phyloP scores from a whole-genome alignment of 2,329 filamentous ascomycete genomes.

The Venturia aucupariae region DNA sequence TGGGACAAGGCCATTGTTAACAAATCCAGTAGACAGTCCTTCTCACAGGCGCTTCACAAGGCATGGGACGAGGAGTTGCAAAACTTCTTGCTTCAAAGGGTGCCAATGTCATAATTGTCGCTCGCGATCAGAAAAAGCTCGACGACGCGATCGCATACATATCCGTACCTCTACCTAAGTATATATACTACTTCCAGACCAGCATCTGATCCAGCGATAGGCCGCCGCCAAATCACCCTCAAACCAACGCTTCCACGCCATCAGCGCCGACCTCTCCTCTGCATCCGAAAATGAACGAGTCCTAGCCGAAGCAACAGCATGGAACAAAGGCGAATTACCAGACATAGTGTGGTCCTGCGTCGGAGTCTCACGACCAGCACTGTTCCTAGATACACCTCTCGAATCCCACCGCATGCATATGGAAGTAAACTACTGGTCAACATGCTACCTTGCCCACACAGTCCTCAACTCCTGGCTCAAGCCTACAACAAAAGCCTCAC shows the following conservation, averaged over 20 bases:
- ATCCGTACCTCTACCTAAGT: conserved; percentile 41
- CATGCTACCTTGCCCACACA: conserved; percentile 76
- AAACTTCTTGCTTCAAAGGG: conserved; percentile 70
- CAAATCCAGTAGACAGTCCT: conserved; percentile 60
- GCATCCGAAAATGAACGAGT: conserved; percentile 61
- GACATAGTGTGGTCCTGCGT: conserved; percentile 91
- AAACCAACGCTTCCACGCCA: conserved; percentile 70
- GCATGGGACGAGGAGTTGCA: conserved; percentile 73
- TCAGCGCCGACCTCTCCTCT: conserved; percentile 71
- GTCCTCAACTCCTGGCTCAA: conserved; percentile 65
- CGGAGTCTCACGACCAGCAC: conserved; percentile 61
- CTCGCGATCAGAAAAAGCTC: conserved; percentile 68
- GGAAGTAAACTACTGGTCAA: conserved; percentile 87
- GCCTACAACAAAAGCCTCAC: conserved; percentile 24
- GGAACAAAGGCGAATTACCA: conserved; percentile 65
- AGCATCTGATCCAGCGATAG: conserved; percentile 29
- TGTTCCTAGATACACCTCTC: conserved; percentile 68
- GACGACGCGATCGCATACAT: conserved; percentile 58
- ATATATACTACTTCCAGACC: neutral
- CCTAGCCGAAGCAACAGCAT: conserved; percentile 60
- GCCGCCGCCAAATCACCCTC: conserved; percentile 54
- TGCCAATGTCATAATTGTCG: conserved; percentile 77
- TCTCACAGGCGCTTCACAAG: conserved; percentile 85
- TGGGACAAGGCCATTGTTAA: conserved; percentile 12
- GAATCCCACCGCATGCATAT: conserved; percentile 65